Evolutionary conservation across 108 stramenopile genomes (phyloP), one percentile per base, ranked within the genome.

Genomic region (Discostella stelligeroides): DNA sequence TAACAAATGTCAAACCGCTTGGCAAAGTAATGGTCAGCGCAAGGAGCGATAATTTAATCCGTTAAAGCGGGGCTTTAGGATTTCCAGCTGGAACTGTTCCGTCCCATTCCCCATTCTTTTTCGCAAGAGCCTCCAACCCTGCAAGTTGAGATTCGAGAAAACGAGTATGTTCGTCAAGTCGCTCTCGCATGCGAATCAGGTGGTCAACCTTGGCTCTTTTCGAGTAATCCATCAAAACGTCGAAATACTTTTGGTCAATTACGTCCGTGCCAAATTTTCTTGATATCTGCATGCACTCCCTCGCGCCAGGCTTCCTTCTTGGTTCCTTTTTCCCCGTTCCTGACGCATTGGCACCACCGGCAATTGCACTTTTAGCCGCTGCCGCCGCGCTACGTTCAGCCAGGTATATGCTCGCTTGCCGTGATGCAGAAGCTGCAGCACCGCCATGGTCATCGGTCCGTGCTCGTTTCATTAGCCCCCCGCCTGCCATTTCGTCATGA

Each of bases 281-380:
- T 7, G 86, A 84, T 17, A 91, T 87, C 55, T 95, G 93, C 90
- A 95, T 95, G 49, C 91, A 92, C 63, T 95, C 93, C 54, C 93
- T 73, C 29, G 93, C 93, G n/a, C 93, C 93, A 14, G 93, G 91
- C 66, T 95, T 95, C 40, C 93, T 86, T 34, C 89, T 75, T 53
- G 90, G 86, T 34, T 71, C 59, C 46, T 70, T 75, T 41, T 60
- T 72, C 8, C 61, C 41, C 18, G 69, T 62, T 17, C 23, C 67
- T 28, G 67, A 30, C 18, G 47, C n/a, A 12, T 34, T 11, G 11
- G 4, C 27, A 11, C 30, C 18, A 30, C 41, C 38, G 15, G 70
- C 69, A 41, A 53, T 43, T 2, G 59, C 71, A 68, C 46, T 73
- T 34, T 60, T 68, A n/a, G 63, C 60, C 12, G 66, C 63, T 21